Evolutionary conservation across 2,329 filamentous ascomycete species (phyloP).

Genomic region (Fusarium secorum): DNA sequence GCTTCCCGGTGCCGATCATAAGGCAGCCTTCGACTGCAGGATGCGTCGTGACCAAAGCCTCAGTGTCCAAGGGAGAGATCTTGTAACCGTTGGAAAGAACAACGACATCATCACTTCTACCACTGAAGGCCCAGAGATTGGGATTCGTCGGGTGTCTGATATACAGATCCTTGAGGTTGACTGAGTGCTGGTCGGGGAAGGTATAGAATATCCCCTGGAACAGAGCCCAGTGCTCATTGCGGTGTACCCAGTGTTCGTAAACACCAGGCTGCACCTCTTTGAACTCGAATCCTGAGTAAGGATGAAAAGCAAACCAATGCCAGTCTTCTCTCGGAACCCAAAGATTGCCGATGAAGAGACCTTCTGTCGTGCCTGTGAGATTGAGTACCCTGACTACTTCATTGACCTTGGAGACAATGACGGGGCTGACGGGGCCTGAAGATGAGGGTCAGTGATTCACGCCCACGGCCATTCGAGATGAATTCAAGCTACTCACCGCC

Average conservation of each 20-base stretch:
- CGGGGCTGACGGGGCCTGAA: slow-evolving; percentile 41
- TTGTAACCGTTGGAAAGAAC: slow-evolving; percentile 46
- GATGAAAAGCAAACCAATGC: slow-evolving; percentile 47
- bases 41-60: slow-evolving; percentile 40
- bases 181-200: slow-evolving; percentile 38
- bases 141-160: slow-evolving; percentile 40
- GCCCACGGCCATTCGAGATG: too few relatives aligned
- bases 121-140: slow-evolving; percentile 43
- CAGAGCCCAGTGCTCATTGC: slow-evolving; percentile 38
- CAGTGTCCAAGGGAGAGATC: slow-evolving; percentile 43
- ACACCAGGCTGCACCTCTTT: slow-evolving; percentile 42
- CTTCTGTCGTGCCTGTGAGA: slow-evolving; percentile 47
- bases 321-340: slow-evolving; percentile 41
- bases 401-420: slow-evolving; percentile 43
- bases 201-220: slow-evolving; percentile 45
- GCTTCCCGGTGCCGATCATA: neutral
- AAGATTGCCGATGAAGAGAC: slow-evolving; percentile 47
- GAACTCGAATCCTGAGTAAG: slow-evolving; percentile 47
- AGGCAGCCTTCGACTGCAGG: slow-evolving; percentile 33
- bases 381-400: slow-evolving; percentile 46
- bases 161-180: slow-evolving; percentile 46
- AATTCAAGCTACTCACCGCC: neutral
- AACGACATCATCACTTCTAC: slow-evolving; percentile 44
- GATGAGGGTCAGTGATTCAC: neutral
- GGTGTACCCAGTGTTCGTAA: slow-evolving; percentile 46